phyloP scores from a whole-genome alignment of 2,329 filamentous ascomycete genomes.

The Ceratocystis diversiconidia region DNA sequence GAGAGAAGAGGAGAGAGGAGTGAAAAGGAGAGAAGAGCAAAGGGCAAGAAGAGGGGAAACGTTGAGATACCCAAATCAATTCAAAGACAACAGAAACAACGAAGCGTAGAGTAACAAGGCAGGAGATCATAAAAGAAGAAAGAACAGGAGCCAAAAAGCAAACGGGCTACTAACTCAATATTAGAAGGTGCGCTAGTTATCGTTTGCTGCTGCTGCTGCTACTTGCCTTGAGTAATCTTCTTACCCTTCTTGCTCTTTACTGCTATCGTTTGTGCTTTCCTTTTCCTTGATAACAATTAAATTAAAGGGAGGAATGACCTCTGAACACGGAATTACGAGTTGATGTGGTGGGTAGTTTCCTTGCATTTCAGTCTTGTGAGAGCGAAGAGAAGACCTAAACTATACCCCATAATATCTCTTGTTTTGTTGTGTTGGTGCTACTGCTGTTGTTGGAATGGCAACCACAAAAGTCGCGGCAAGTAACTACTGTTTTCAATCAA shows the following conservation, averaged over 20 bases:
- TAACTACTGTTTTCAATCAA: neutral
- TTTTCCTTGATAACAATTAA: neutral
- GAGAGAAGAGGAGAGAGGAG: neutral
- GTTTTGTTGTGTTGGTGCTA: neutral
- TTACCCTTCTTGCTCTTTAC: too few relatives aligned
- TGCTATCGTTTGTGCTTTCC: neutral
- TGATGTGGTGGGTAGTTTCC: neutral
- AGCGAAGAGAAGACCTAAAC: neutral
- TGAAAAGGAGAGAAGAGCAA: neutral
- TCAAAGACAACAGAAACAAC: neutral
- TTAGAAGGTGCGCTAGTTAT: neutral
- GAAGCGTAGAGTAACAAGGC: neutral
- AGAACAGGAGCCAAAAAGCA: neutral
- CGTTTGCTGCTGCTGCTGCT: neutral
- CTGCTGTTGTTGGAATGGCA: neutral
- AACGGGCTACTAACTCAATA: neutral
- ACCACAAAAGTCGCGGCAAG: neutral
- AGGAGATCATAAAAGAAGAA: constrained; percentile 8
- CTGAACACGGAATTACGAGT: neutral
- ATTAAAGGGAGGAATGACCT: constrained; percentile 1
- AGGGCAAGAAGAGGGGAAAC: neutral
- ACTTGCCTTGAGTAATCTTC: neutral
- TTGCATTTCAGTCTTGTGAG: neutral
- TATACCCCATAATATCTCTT: neutral
- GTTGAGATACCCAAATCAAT: constrained; percentile 1